Evolutionary conservation across 306 rosid genomes (phyloP).

Genomic region (Malus asiatica): DNA sequence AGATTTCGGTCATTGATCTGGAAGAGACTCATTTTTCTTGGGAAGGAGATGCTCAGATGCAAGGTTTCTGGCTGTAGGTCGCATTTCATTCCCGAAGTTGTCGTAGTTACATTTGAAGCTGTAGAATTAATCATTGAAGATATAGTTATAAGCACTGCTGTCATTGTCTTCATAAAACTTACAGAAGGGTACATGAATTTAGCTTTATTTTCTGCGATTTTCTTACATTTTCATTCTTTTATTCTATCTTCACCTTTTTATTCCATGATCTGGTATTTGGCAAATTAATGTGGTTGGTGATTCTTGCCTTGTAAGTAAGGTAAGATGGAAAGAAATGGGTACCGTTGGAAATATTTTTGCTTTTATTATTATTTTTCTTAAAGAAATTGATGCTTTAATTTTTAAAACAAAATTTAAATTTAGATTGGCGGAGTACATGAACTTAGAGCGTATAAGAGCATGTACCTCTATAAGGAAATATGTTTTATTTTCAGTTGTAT

Average conservation of each 20-base stretch:
- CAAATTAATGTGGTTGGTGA: not conserved
- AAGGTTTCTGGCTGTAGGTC: constrained; percentile 42
- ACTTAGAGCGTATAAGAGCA: no score
- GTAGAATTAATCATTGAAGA: constrained; percentile 51
- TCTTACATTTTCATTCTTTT: not conserved
- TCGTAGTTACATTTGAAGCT: constrained; percentile 37
- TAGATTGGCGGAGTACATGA: not conserved
- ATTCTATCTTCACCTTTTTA: not conserved
- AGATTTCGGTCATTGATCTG: constrained; percentile 51
- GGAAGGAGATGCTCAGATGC: constrained; percentile 34
- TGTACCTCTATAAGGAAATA: no score
- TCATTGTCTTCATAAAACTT: constrained; percentile 41
- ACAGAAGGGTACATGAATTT: constrained; percentile 38
- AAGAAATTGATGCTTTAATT: not conserved
- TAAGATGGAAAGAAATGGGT: not conserved
- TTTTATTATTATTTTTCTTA: no score
- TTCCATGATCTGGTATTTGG: not conserved
- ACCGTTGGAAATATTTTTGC: not conserved
- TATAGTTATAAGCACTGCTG: constrained; percentile 29
- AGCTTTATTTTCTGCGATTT: not conserved
- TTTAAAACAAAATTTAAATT: not conserved
- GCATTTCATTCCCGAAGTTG: constrained; percentile 26
- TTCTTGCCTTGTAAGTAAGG: not conserved
- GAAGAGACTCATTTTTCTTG: constrained; percentile 50
- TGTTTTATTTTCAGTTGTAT: no score